Evolutionary conservation across 441 rosid species (phyloP).

Genomic region (Gossypium trilobum): DNA sequence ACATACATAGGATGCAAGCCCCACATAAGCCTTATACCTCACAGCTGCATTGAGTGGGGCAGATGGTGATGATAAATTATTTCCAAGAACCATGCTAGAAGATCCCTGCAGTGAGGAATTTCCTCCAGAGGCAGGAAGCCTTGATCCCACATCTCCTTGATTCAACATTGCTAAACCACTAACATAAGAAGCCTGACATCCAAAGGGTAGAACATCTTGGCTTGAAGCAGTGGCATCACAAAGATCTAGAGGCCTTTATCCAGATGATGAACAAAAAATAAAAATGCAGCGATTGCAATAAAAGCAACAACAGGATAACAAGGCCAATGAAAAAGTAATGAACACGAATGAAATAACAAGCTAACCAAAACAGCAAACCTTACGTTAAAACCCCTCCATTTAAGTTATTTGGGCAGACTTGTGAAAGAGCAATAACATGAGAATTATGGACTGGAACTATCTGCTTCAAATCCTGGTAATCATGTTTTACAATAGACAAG

Average conservation of each 20-base stretch:
- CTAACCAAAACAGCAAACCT: conserved; percentile 27
- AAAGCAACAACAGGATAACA: conserved; percentile 17
- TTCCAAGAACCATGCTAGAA: conserved; percentile 49
- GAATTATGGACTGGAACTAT: conserved; percentile 66
- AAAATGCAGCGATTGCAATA: conserved; percentile 13
- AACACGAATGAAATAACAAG: conserved; percentile 9
- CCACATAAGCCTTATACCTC: conserved; percentile 46
- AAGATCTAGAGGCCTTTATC: conserved; percentile 93
- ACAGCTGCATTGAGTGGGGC: conserved; percentile 50
- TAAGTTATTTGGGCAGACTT: conserved; percentile 74
- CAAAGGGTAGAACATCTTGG: conserved; percentile 52
- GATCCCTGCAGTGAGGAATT: conserved; percentile 60
- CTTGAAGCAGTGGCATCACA: conserved; percentile 62
- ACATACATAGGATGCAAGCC: conserved; percentile 14
- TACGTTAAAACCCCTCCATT: conserved; percentile 73
- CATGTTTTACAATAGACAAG: conserved; percentile 45
- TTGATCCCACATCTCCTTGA: conserved; percentile 54
- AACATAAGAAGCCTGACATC: conserved; percentile 57
- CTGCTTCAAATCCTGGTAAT: conserved; percentile 67
- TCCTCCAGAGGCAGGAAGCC: conserved; percentile 52
- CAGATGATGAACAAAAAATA: conserved; percentile 22
- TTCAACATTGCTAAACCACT: conserved; percentile 45
- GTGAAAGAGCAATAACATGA: conserved; percentile 73
- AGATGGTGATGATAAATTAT: conserved; percentile 51
- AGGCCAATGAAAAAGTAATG: not conserved